phyloP scores from a whole-genome alignment of 1,284 basidiomycete genomes.

The Amylostereum areolatum region DNA sequence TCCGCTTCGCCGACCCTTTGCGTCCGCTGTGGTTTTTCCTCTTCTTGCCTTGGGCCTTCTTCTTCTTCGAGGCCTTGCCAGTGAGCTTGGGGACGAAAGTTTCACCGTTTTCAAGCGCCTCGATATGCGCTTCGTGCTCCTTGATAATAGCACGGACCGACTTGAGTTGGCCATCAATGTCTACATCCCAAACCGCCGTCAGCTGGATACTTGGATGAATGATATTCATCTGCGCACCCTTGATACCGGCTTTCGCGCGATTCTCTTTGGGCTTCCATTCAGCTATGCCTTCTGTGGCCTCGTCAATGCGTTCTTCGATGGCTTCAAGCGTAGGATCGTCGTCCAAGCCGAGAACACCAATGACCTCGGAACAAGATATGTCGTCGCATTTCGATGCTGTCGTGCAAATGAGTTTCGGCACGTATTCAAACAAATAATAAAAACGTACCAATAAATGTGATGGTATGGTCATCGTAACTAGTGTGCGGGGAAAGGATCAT shows the following conservation, averaged over 20 bases:
- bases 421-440: conserved; percentile 1
- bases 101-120: conserved; percentile 40
- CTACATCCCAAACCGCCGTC: conserved; percentile 17
- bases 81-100: conserved; percentile 38
- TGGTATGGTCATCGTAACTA: conserved; percentile 49
- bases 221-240: conserved; percentile 26
- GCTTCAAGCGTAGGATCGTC: conserved; percentile 45
- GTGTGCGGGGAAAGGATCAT: no score
- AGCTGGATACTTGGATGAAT: no score
- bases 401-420: conserved; percentile 5
- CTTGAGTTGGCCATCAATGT: conserved; percentile 35
- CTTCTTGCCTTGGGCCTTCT: conserved; percentile 14
- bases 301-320: conserved; percentile 40
- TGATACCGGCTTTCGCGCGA: conserved; percentile 30
- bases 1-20: conserved; percentile 38
- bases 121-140: conserved; percentile 42
- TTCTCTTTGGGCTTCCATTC: conserved; percentile 38
- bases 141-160: conserved; percentile 28
- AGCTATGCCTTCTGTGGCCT: conserved; percentile 29
- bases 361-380: conserved; percentile 55
- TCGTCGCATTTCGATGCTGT: conserved; percentile 59
- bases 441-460: conserved; percentile 50
- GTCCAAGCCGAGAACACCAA: conserved; percentile 40
- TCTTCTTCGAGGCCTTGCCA: conserved; percentile 19
- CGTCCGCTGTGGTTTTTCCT: conserved; percentile 44